Base-by-base conservation (phyloP, 257 asterid species). In the Scutellaria galericulata region DNA sequence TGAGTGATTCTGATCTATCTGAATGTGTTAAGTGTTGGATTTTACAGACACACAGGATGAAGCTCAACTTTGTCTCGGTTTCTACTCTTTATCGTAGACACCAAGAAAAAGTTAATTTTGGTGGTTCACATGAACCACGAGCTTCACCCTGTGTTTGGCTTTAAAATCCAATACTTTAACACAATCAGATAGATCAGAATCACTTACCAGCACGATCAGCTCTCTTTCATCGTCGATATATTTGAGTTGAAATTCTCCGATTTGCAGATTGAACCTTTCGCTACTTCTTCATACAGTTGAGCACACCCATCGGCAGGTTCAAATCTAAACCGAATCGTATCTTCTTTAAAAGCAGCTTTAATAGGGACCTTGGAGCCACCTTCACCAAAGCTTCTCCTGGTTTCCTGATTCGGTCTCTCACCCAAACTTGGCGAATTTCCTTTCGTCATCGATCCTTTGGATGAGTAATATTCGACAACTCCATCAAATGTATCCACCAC, bases 211-310 rank as follows among this genome's bases (percentile, higher is more conserved):
- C 83, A 90, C 56, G 74, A 92, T 89, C 91, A 89, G 84, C 83
- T 92, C 96, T 73, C 84, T 85, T 76, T 92, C 96, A 37, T 92
- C 96, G 1, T 92, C 96, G 50, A 86, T 73, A 78, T 92, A 88
- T 77, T 83, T 84, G 80, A 92, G 92, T 50, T 88, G 96, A 78
- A 92, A 86, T 2, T 79, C 81, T 60, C 86, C 89, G 0, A 47
- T 64, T 50, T 70, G 85, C 22, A 92, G 85, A 52, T 80, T 77
- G 82, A 89, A 86, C 81, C 93, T 86, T 73, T 83, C 5, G 88
- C 92, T 62, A 89, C 80, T 72, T 83, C 96, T 76, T 85, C 90
- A 22, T 86, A 84, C 12, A 92, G 84, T 46, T 73, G 84, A 51
- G 59, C 46, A 72, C 86, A 86, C 46, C 93, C 96, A 4, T 52